Evolutionary conservation across 1,284 basidiomycete species (phyloP), one percentile per base, ranked within the genome.

Genomic region (Tilletia caries): DNA sequence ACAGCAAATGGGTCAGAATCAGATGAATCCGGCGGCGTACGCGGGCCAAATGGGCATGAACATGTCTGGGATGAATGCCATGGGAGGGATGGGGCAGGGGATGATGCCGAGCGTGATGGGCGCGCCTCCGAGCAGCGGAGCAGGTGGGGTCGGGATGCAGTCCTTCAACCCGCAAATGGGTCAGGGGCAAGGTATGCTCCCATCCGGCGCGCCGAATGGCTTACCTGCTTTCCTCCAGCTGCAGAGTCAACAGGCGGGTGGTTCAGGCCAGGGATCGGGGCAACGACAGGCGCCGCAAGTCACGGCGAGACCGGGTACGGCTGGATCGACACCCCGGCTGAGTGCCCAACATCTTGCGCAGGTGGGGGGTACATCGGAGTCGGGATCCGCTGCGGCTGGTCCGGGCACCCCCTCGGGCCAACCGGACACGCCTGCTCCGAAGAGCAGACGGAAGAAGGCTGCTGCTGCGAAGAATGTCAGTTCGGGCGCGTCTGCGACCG

Each of bases 311-410:
- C 58, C 58, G 33, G 58, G 58, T 2, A 62, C 58, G 10, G 27
- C 58, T 2, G 58, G 58, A n/a, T 62, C 58, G 15, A 62, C 58
- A 32, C 58, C 58, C 6, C 58, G 58, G 6, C 33, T 62, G 27
- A 37, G 58, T n/a, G 58, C 58, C 8, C 58, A 62, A n/a, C 27
- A 33, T 5, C 27, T 37, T 20, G 12, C 33, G 8, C 27, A 50
- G 20, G 46, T 5, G 4, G 46, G n/a, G n/a, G n/a, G n/a, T n/a
- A n/a, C 46, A 25, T 18, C 33, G 8, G 32, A 13, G 29, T 37
- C 58, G 23, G 23, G 23, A 33, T 13, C 52, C 52, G 29, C 52
- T 12, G 13, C 23, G 20, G 48, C 20, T n/a, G 58, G 32, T n/a
- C 58, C 58, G 3, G 58, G 58, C 12, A 62, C 58, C 4, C 58